phyloP scores from a whole-genome alignment of 192 early-diverging fungal species.

The Coemansia sp. region DNA sequence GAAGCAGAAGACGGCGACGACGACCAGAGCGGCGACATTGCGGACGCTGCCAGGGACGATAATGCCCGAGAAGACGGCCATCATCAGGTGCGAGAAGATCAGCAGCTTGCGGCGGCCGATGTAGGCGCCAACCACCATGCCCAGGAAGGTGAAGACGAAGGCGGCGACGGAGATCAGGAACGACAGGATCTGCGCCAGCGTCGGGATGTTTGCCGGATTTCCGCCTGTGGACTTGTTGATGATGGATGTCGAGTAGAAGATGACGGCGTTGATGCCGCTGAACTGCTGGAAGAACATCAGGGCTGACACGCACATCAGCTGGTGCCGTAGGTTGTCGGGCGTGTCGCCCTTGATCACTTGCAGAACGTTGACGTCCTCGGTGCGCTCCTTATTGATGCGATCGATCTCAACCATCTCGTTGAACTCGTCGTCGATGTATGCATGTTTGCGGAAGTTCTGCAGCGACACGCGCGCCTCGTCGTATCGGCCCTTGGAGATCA shows the following conservation, averaged over 20 bases:
- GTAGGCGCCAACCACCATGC: conserved; percentile 61
- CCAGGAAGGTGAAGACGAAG: conserved; percentile 46
- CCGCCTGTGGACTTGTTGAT: conserved; percentile 57
- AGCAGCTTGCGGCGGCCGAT: conserved; percentile 72
- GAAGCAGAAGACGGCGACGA: conserved; percentile 68
- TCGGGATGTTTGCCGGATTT: conserved; percentile 43
- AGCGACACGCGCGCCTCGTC: conserved; percentile 61
- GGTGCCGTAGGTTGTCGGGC: conserved; percentile 57
- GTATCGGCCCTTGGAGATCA: conserved; percentile 61
- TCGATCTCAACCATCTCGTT: conserved; percentile 61
- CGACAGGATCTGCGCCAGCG: conserved; percentile 46
- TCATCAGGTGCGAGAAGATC: conserved; percentile 62
- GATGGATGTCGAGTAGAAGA: conserved; percentile 82
- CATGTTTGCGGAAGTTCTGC: conserved; percentile 53
- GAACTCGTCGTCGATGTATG: conserved; percentile 63
- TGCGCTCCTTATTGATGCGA: conserved; percentile 36
- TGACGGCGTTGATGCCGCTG: conserved; percentile 81
- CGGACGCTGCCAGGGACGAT: conserved; percentile 62
- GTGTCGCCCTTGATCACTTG: conserved; percentile 56
- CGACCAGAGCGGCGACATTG: conserved; percentile 54
- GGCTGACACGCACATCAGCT: conserved; percentile 62
- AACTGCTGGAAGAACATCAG: conserved; percentile 81
- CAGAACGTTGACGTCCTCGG: conserved; percentile 47
- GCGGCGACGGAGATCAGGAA: conserved; percentile 53
- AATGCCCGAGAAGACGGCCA: conserved; percentile 61